Base-by-base conservation (phyloP, 805 yeast species). In the Metahyphopichia silvanorum region DNA sequence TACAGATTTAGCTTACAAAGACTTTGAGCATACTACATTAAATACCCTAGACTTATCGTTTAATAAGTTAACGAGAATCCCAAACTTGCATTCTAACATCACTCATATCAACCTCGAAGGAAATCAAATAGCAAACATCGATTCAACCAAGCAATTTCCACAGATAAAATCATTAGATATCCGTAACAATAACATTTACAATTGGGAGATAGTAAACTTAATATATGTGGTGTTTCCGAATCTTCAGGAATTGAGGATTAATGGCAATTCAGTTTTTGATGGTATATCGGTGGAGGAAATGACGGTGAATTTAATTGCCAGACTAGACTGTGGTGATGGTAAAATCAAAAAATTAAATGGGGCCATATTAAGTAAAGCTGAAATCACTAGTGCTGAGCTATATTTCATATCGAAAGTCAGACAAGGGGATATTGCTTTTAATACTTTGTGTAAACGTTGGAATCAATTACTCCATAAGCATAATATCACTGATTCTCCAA, bases 331-430 rank as follows among this genome's bases (percentile, higher is more conserved):
- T 34, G 33, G 32, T 11, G 30, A 30, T n/a, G 24, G 21, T 6
- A 19, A 22, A 5, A 6, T 15, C n/a, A 19, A 8, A 1, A 57
- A 54, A 16, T 55, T 87, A 10, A 79, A 88, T 47, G 95, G 95
- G 1, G 67, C 78, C 0, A 31, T 22, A 0, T 57, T 86, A 6
- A 48, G 60, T 3, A 34, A 27, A 0, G 66, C 56, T 2, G 83
- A 79, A 30, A 63, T 87, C 12, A 42, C 37, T 5, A 83, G 80
- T 42, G 82, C 85, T 1, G 95, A 87, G 51, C 50, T 84, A 4
- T 86, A 73, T 48, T 78, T 83, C 38, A 60, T 83, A 18, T 66
- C 78, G 4, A 67, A 67, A 39, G 74, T 83, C 0, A 49, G 46
- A n/a, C 38, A 37, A 12, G 54, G 54, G 1, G 49, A 55, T 5